Evolutionary conservation across 768 basidiomycete genomes (phyloP), one percentile per base, ranked within the genome.

Genomic region (Pholiota molesta): DNA sequence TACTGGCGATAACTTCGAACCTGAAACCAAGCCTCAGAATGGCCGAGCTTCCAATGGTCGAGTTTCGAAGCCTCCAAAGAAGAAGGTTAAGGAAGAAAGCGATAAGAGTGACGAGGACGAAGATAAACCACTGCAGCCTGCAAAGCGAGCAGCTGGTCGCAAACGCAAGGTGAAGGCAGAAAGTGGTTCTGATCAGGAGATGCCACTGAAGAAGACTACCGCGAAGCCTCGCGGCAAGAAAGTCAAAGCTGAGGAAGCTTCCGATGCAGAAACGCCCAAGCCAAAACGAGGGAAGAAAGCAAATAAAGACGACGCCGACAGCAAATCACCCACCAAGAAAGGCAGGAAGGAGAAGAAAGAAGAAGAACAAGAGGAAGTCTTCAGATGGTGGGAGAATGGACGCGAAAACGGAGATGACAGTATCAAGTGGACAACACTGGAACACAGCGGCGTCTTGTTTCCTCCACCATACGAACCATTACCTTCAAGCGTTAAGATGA

Each of bases 391-490:
- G 97, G 91, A 95, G 62, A 78, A 68, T 37, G 61, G 65, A 5
- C 83, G 90, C 65, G 81, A 80, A 31, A 85, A 91, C 61, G 87
- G 86, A 57, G 93, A 95, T 70, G 92, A 86, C 11, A 81, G 86
- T 40, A 79, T 86, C 60, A 97, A 98, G 75, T 99, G 97, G 97
- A 85, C 86, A 63, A 97, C 94, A n/a, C 83, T 99, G 55, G 90
- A 94, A 70, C 97, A 99, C 76, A 87, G 85, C 66, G 97, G 96
- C 54, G 95, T 99, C 40, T 83, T 95, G 65, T 99, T 99, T 77
- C 97, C 97, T 63, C 94, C 94, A 53, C 90, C 95, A 2, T 99
- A 99, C 73, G 89, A 94, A 69, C 84, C 91, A 8, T 78, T 97
- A 57, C 95, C 97, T 1, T 75, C 80, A 8, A 69, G 86, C 70